phyloP scores from a whole-genome alignment of 2,329 filamentous ascomycete genomes.

The Grosmannia huntii region DNA sequence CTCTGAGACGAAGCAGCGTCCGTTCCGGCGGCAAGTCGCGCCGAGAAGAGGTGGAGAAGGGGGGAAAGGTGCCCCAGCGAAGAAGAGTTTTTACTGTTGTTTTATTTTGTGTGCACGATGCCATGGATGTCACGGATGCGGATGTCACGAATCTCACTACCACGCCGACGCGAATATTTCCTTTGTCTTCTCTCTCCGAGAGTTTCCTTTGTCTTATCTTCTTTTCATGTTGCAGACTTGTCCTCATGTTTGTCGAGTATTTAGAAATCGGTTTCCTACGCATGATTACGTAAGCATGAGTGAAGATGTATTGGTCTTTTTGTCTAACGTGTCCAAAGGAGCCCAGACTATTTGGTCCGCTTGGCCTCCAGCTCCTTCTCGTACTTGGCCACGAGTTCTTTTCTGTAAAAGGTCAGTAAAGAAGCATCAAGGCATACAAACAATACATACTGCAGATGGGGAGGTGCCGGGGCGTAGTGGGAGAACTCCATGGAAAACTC shows the following conservation, averaged over 20 bases:
- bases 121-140: not conserved
- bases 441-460: slow-evolving; percentile 65
- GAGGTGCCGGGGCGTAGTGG: slow-evolving; percentile 79
- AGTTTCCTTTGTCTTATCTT: not conserved
- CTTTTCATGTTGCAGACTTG: not conserved
- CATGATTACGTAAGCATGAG: not conserved
- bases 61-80: not conserved
- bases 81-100: too few species aligned
- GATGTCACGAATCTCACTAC: not conserved
- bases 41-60: not conserved
- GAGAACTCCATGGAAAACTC: slow-evolving; percentile 99
- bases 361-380: slow-evolving; percentile 45
- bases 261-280: not conserved
- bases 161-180: not conserved
- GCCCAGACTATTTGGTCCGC: slow-evolving; percentile 32
- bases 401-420: slow-evolving; percentile 24
- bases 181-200: not conserved
- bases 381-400: slow-evolving; percentile 46
- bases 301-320: not conserved
- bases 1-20: not conserved
- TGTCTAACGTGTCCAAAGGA: not conserved
- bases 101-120: not conserved
- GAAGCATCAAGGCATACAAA: too few species aligned
- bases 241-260: not conserved
- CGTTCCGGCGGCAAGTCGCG: not conserved